Evolutionary conservation across 2,329 filamentous ascomycete genomes (phyloP).

Genomic region (Paecilomyces dactylethromorphus): DNA sequence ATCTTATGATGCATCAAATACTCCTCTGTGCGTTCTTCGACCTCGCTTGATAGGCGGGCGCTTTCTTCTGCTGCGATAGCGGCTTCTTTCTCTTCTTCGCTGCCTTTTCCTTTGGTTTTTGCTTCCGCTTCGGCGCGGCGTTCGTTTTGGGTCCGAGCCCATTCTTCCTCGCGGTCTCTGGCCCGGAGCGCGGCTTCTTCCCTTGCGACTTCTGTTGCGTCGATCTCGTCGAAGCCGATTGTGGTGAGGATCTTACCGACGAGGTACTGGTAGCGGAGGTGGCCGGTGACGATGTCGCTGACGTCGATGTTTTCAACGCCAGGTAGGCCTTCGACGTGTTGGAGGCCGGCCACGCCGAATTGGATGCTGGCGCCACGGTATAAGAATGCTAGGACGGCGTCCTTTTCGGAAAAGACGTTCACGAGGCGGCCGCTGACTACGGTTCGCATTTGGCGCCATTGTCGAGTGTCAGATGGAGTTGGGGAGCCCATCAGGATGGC

Average conservation of each 20-base stretch:
- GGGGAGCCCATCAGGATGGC: constrained; percentile 79
- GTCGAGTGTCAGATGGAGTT: constrained; percentile 61
- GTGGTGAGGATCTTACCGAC: constrained; percentile 60
- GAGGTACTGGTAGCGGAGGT: constrained; percentile 64
- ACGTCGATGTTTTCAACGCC: constrained; percentile 60
- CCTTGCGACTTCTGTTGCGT: constrained; percentile 38
- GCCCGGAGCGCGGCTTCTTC: constrained; percentile 35
- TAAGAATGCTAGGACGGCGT: constrained; percentile 79
- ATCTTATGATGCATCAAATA: constrained; percentile 14
- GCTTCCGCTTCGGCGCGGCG: constrained; percentile 19
- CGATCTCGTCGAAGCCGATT: constrained; percentile 63
- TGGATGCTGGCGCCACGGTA: constrained; percentile 80
- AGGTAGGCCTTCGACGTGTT: constrained; percentile 54
- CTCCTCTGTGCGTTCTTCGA: constrained; percentile 23
- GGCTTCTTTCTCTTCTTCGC: constrained; percentile 14
- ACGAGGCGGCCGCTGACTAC: constrained; percentile 77
- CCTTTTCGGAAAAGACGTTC: constrained; percentile 82
- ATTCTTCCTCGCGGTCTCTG: constrained; percentile 33
- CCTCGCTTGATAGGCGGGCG: constrained; percentile 18
- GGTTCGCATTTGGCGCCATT: constrained; percentile 71
- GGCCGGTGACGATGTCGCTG: constrained; percentile 59
- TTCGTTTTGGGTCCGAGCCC: constrained; percentile 25
- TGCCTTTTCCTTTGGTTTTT: constrained; percentile 9
- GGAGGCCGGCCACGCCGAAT: constrained; percentile 75
- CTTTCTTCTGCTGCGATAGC: constrained; percentile 17